Evolutionary conservation across 2,329 filamentous ascomycete species (phyloP), one percentile per base, ranked within the genome.

Genomic region (Berkeleyomyces basicola): DNA sequence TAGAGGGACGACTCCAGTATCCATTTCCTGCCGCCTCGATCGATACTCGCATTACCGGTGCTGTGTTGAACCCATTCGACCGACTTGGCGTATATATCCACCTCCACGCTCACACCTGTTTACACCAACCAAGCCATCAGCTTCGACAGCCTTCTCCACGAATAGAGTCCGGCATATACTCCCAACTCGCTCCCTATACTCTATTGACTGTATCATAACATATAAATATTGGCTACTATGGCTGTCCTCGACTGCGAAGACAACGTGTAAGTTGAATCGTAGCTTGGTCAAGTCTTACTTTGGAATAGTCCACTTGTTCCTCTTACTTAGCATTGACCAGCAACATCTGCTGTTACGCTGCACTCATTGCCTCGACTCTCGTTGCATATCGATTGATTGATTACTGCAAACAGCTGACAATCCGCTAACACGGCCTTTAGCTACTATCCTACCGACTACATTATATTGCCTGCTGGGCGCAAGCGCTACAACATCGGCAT

Each of bases 401-500:
- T 33, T 33, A 14, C 3, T 51, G 7, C 47, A 51, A 51, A 31
- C 4, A 51, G 31, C 47, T 33, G 23, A 16, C 31, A 51, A 16
- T 51, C 23, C 23, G 23, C 63, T 51, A 40, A 59, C 64, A 61
- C 61, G 36, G 49, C 5, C 33, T 16, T 11, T 65, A 88, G 85
- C 70, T 79, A 80, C 71, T 80, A 81, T 74, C 81, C 83, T 64
- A 87, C 85, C 66, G 82, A 88, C 67, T 75, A 77, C 68, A 76
- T 89, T 66, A 79, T 89, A 66, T 78, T 82, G 61, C 75, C 77
- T 64, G 76, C 74, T 58, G 79, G 80, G 66, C 81, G 83, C 69
- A 85, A 80, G 67, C 86, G 86, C 71, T 90, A 86, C 71, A 82
- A 82, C 57, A 79, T 84, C 66, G 79, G 78, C 53, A 84, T 90